Conservation (phyloP, 1,139 yeast species). For the Nakaseomyces nivariensis region DNA sequence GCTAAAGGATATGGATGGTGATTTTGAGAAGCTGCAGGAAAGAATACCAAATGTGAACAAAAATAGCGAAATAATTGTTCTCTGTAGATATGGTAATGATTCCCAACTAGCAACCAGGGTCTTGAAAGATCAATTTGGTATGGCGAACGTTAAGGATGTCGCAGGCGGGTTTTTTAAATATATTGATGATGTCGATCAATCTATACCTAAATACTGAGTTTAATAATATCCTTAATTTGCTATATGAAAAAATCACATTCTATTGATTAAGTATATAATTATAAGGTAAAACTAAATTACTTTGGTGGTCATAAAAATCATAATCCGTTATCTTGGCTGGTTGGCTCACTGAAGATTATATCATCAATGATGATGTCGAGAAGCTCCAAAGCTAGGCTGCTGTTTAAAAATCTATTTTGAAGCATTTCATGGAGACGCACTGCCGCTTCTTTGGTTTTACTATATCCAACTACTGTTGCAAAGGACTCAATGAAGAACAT, state of each 20-base stretch:
- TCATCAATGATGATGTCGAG: constrained; percentile 22
- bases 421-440: constrained; percentile 50
- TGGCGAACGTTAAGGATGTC: constrained; percentile 50
- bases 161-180: constrained; percentile 71
- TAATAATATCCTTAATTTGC: too few relatives aligned
- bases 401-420: constrained; percentile 65
- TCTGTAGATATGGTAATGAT: constrained; percentile 88
- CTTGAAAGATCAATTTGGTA: constrained; percentile 42
- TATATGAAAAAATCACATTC: too few relatives aligned
- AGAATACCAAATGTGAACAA: constrained; percentile 16
- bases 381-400: constrained; percentile 50
- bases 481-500: constrained; percentile 54
- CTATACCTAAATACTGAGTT: constrained; percentile 54
- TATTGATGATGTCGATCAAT: constrained; percentile 50
- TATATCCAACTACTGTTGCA: constrained; percentile 64
- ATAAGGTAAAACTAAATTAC: too few relatives aligned
- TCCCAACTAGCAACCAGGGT: constrained; percentile 66
- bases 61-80: constrained; percentile 25
- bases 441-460: constrained; percentile 57
- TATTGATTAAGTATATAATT: too few relatives aligned
- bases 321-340: background rate
- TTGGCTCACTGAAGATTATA: background rate
- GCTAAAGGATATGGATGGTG: constrained; percentile 33
- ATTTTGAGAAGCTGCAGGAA: constrained; percentile 15
- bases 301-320: background rate